phyloP scores from a whole-genome alignment of 768 basidiomycete species.

The Xerocomus brunneocitrinus region DNA sequence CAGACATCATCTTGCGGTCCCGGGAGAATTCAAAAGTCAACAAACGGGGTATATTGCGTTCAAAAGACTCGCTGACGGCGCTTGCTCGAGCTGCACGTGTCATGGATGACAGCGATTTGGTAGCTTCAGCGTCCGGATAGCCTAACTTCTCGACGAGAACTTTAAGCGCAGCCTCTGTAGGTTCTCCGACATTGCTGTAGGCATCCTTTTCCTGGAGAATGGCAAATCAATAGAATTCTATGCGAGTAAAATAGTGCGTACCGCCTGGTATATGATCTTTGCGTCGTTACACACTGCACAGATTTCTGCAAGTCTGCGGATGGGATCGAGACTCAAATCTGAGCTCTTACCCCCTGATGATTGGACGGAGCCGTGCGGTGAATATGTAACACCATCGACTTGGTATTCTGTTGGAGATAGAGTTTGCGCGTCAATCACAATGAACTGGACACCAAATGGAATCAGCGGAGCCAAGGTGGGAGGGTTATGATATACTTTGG shows the following conservation, averaged over 20 bases:
- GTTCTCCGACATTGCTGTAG: slow-evolving; percentile 89
- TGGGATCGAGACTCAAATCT: slow-evolving; percentile 62
- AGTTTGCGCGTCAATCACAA: slow-evolving; percentile 56
- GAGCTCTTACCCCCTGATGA: slow-evolving; percentile 59
- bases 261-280: slow-evolving; percentile 78
- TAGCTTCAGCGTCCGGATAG: slow-evolving; percentile 55
- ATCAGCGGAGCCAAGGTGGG: slow-evolving; percentile 6
- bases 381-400: slow-evolving; percentile 91
- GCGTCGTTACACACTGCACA: slow-evolving; percentile 93
- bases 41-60: slow-evolving; percentile 67
- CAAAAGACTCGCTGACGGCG: slow-evolving; percentile 82
- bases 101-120: slow-evolving; percentile 54
- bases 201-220: slow-evolving; percentile 62
- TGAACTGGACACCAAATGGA: slow-evolving; percentile 50
- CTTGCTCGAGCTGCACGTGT: slow-evolving; percentile 62
- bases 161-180: slow-evolving; percentile 94
- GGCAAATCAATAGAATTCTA: slow-evolving; percentile 1
- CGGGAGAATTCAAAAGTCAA: slow-evolving; percentile 97
- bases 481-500: slow-evolving; percentile 44
- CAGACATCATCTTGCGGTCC: slow-evolving; percentile 99
- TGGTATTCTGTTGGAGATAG: slow-evolving; percentile 58
- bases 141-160: slow-evolving; percentile 94
- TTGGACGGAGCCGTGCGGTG: slow-evolving; percentile 73
- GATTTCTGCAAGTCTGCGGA: slow-evolving; percentile 87
- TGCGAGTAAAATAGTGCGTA: slow-evolving; percentile 32